Evolutionary conservation across 768 basidiomycete genomes (phyloP).

Genomic region (Suillus subaureus): DNA sequence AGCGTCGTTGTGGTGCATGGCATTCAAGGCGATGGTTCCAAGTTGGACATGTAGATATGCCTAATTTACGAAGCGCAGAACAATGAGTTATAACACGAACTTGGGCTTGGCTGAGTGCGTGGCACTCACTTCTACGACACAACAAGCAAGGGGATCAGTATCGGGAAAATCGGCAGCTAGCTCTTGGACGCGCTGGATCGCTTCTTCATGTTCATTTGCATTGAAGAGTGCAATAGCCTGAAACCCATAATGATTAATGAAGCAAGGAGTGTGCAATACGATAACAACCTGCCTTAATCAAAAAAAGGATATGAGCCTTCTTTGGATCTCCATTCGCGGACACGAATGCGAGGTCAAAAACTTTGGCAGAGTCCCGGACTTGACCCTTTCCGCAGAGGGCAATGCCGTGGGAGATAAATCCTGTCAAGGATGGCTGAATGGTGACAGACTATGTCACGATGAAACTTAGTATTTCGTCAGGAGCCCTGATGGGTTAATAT

Average conservation of each 20-base stretch:
- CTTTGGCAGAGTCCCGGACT: background rate
- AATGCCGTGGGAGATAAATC: background rate
- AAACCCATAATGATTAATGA: background rate
- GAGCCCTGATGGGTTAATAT: too few relatives aligned
- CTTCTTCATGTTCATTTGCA: background rate
- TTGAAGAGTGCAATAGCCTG: background rate
- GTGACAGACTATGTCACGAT: background rate
- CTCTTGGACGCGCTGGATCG: background rate
- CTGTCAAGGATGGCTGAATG: background rate
- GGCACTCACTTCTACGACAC: background rate
- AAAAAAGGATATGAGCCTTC: background rate
- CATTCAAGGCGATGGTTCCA: background rate
- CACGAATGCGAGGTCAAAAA: background rate
- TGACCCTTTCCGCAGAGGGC: background rate
- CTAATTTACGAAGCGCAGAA: background rate
- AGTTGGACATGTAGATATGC: background rate
- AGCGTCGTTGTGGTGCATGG: too few relatives aligned
- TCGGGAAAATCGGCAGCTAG: background rate
- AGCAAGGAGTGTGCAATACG: background rate
- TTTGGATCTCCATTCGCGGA: background rate
- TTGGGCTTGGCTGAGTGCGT: background rate
- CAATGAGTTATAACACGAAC: background rate
- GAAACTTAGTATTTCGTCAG: too few relatives aligned
- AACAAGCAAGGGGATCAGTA: background rate
- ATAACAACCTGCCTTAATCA: background rate